These are phyloP conservation scores for Trichoderma guizhouense DNA, from an alignment of 2,329 filamentous ascomycete genomes.

Conservation along the genomic window DNA sequence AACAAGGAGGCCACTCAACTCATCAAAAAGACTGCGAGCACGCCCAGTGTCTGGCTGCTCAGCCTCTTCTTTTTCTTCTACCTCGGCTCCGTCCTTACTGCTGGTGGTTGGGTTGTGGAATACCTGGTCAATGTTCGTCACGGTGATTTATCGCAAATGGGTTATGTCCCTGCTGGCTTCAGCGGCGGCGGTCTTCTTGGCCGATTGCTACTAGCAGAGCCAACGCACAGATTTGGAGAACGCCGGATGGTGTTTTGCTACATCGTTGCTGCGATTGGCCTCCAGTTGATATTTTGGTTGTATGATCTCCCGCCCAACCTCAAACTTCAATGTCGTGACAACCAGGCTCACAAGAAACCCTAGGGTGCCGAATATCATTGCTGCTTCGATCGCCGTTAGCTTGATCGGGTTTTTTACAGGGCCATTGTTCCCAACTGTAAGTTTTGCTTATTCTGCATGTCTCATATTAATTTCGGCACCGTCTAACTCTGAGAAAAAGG, in stretches of 20 bases:
- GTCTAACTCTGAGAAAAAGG: constrained; percentile 35
- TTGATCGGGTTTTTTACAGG: constrained; percentile 57
- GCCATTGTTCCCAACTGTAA: constrained; percentile 55
- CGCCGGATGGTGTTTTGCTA: constrained; percentile 56
- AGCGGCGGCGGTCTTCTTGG: constrained; percentile 57
- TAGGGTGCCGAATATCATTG: constrained; percentile 43
- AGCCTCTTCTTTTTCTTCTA: constrained; percentile 64
- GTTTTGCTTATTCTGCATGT: constrained; percentile 16
- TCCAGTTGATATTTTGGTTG: constrained; percentile 61
- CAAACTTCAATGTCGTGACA: neutral
- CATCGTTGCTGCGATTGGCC: constrained; percentile 45
- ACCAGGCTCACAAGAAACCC: neutral
- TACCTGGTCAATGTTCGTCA: constrained; percentile 59
- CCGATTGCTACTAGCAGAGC: constrained; percentile 54
- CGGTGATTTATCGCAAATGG: constrained; percentile 54
- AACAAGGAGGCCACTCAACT: constrained; percentile 39
- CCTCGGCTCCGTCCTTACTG: constrained; percentile 53
- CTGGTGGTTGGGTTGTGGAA: constrained; percentile 62
- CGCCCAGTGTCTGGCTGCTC: constrained; percentile 53
- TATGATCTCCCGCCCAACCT: constrained; percentile 23
- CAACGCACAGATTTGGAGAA: constrained; percentile 57
- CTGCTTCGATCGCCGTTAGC: constrained; percentile 51
- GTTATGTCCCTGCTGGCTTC: constrained; percentile 60
- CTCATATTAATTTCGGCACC: neutral
- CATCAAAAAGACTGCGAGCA: constrained; percentile 44